Conservation (phyloP, 2,329 filamentous ascomycete species). For the Nectriaceae sp. region DNA sequence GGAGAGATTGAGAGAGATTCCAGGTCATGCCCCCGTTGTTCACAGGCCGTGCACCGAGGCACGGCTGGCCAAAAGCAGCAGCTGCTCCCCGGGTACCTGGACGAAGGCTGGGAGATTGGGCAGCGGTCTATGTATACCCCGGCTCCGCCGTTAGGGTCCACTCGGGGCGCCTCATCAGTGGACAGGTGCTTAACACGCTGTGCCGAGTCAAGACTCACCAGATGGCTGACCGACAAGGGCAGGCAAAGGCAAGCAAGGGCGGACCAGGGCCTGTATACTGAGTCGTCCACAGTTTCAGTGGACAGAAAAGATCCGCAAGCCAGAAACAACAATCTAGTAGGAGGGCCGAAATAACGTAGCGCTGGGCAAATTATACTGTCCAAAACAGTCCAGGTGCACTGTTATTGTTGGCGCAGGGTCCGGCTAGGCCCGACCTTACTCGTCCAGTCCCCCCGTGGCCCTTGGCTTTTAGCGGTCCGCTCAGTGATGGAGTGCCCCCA, state of each 20-base stretch:
- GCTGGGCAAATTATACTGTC: too few species aligned
- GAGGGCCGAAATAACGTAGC: too few species aligned
- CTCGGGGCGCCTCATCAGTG: slow-evolving; percentile 20
- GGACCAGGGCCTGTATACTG: background rate
- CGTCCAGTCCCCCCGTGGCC: background rate
- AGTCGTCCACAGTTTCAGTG: background rate
- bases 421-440: background rate
- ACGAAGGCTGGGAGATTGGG: slow-evolving; percentile 27
- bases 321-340: too few species aligned
- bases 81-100: slow-evolving; percentile 16
- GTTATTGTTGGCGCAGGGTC: background rate
- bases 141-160: slow-evolving; percentile 24
- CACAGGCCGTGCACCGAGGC: background rate
- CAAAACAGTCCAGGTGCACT: too few species aligned
- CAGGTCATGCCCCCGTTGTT: background rate
- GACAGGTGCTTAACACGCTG: slow-evolving; percentile 9
- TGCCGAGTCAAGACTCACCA: slow-evolving; percentile 24
- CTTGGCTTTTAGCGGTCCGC: background rate
- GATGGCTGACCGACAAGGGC: background rate
- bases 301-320: too few species aligned
- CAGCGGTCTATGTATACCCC: slow-evolving; percentile 19
- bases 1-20: too few species aligned
- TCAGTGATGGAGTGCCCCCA: background rate
- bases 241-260: background rate
- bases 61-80: background rate